These are phyloP conservation scores for Penicillium lagena DNA, from an alignment of 495 filamentous ascomycete genomes.

Conservation along the genomic window DNA sequence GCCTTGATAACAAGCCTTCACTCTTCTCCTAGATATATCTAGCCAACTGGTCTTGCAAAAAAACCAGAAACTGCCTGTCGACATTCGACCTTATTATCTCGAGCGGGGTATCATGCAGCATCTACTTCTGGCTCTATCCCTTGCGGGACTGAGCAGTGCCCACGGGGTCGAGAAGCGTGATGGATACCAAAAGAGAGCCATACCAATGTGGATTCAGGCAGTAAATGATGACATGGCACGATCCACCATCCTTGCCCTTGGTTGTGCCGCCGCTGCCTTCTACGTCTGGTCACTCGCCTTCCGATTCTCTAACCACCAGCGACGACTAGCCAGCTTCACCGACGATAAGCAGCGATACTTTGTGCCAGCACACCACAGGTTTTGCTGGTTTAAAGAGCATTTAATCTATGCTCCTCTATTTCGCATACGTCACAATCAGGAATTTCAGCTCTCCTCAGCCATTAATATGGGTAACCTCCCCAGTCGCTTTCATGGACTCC, in stretches of 20 bases:
- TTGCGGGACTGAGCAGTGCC: slow-evolving; percentile 23
- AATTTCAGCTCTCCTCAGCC: slow-evolving; percentile 70
- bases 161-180: slow-evolving; percentile 22
- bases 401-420: slow-evolving; percentile 81
- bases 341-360: slow-evolving; percentile 67
- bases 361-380: slow-evolving; percentile 30
- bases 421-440: slow-evolving; percentile 76
- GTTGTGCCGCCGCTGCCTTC: slow-evolving; percentile 43
- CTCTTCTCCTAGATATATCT: too few relatives aligned
- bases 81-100: too few relatives aligned
- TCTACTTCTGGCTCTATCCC: slow-evolving; percentile 14
- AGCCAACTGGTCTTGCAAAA: too few relatives aligned
- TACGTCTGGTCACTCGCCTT: slow-evolving; percentile 46
- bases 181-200: neutral
- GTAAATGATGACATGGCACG: slow-evolving; percentile 34
- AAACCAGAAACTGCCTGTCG: too few relatives aligned
- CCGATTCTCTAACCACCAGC: slow-evolving; percentile 53
- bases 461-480: slow-evolving; percentile 83
- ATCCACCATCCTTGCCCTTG: slow-evolving; percentile 40
- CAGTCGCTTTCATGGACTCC: slow-evolving; percentile 69
- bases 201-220: slow-evolving; percentile 15
- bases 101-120: slow-evolving; percentile 1
- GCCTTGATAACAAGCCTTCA: too few relatives aligned
- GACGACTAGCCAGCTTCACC: slow-evolving; percentile 65
- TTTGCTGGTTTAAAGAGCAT: slow-evolving; percentile 69